phyloP scores from a whole-genome alignment of 495 filamentous ascomycete genomes.

The Trypethelium eluteriae region DNA sequence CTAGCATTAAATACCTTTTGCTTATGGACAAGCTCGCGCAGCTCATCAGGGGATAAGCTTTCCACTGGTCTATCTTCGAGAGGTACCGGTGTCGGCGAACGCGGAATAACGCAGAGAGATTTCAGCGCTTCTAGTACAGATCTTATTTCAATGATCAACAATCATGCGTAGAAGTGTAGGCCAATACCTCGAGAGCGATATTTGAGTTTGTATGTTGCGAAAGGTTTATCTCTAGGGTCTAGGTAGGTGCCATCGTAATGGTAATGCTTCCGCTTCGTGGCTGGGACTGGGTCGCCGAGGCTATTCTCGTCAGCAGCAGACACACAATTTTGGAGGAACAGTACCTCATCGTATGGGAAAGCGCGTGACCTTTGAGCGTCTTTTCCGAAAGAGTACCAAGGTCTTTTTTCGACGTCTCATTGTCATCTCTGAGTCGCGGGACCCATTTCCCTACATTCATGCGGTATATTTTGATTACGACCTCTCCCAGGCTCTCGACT shows the following conservation, averaged over 20 bases:
- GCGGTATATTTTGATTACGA: conserved; percentile 1
- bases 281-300: background rate
- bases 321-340: background rate
- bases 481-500: conserved; percentile 9
- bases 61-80: conserved; percentile 22
- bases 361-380: conserved; percentile 23
- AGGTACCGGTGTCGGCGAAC: conserved; percentile 22
- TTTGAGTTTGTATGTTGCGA: conserved; percentile 22
- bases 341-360: conserved; percentile 20
- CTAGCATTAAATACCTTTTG: conserved; percentile 5
- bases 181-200: conserved; percentile 21
- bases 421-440: background rate
- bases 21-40: conserved; percentile 19
- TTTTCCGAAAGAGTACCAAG: conserved; percentile 19
- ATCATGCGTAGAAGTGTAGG: background rate
- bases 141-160: background rate
- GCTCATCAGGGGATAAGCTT: conserved; percentile 17
- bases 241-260: background rate
- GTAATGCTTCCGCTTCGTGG: background rate
- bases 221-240: conserved; percentile 12
- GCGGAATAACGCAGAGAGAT: conserved; percentile 23
- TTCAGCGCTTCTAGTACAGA: conserved; percentile 24
- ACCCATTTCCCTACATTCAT: background rate
- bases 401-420: background rate
- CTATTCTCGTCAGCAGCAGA: conserved; percentile 4